Evolutionary conservation across 1,284 basidiomycete genomes (phyloP).

Genomic region (Tylopilus sp.): DNA sequence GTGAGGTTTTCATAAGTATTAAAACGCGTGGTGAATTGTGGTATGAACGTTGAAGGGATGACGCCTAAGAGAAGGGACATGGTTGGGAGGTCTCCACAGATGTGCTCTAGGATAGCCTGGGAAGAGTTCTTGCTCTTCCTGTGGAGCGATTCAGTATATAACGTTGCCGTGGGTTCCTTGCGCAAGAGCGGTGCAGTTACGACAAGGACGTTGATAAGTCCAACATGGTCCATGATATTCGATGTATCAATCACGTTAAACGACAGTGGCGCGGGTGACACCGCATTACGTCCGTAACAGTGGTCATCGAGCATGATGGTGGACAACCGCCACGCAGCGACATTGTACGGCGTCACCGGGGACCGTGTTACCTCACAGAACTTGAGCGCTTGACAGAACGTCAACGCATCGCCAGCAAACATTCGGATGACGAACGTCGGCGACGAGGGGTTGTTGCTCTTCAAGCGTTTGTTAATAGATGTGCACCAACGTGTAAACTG

Average conservation of each 20-base stretch:
- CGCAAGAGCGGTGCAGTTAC: slow-evolving; percentile 40
- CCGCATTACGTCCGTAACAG: slow-evolving; percentile 32
- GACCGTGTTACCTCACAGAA: slow-evolving; percentile 10
- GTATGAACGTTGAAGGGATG: slow-evolving; percentile 41
- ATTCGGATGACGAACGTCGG: slow-evolving; percentile 29
- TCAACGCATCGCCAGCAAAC: slow-evolving; percentile 36
- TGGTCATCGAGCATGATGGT: slow-evolving; percentile 36
- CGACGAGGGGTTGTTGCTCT: slow-evolving; percentile 10
- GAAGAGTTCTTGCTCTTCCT: slow-evolving; percentile 26
- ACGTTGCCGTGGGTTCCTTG: slow-evolving; percentile 27
- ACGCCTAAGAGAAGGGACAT: slow-evolving; percentile 45
- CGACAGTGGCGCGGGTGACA: slow-evolving; percentile 33
- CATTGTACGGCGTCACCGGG: slow-evolving; percentile 15
- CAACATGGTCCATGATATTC: slow-evolving; percentile 49
- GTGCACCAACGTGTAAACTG: slow-evolving; percentile 31
- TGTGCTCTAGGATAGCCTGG: slow-evolving; percentile 34
- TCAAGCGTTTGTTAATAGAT: slow-evolving; percentile 14
- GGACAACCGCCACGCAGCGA: slow-evolving; percentile 36
- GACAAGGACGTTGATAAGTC: slow-evolving; percentile 48
- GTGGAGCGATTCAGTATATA: slow-evolving; percentile 48
- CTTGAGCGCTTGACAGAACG: slow-evolving; percentile 32
- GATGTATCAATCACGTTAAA: slow-evolving; percentile 59
- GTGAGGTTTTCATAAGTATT: slow-evolving; percentile 42
- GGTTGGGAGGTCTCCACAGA: slow-evolving; percentile 41
- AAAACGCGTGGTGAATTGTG: slow-evolving; percentile 42